phyloP scores from a whole-genome alignment of 306 rosid genomes.

The Datisca glomerata region DNA sequence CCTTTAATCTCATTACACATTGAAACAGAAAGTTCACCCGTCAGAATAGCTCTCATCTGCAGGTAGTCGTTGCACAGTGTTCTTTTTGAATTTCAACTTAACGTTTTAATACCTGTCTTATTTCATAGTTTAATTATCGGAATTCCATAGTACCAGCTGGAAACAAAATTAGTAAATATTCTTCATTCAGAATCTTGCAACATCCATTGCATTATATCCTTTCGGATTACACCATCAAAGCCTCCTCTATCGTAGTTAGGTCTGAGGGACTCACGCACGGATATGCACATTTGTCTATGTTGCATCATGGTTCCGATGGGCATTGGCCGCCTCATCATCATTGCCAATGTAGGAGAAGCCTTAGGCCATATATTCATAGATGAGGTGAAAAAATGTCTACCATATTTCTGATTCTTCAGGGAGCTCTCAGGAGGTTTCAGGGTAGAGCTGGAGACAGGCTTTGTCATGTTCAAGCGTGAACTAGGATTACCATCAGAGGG shows the following conservation, averaged over 20 bases:
- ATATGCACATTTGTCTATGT: conserved; percentile 33
- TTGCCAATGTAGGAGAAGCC: conserved; percentile 39
- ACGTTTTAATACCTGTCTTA: too few species aligned
- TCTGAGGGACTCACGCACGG: conserved; percentile 17
- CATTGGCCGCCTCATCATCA: conserved; percentile 42
- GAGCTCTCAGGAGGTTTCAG: conserved; percentile 26
- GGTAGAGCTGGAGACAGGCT: conserved; percentile 21
- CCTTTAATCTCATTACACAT: too few species aligned
- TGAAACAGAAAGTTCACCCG: too few species aligned
- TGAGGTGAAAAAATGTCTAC: conserved; percentile 49
- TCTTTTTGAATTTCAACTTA: too few species aligned
- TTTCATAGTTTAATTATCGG: too few species aligned
- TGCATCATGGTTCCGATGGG: conserved; percentile 47
- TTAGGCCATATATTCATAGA: conserved; percentile 22
- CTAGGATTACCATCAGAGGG: conserved; percentile 12
- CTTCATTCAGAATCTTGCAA: too few species aligned
- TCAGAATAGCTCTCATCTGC: too few species aligned
- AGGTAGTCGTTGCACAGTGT: too few species aligned
- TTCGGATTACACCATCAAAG: conserved; percentile 45
- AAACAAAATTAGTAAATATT: too few species aligned
- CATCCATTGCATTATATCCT: conserved; percentile 76
- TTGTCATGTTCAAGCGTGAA: conserved; percentile 22
- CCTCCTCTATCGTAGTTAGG: conserved; percentile 19
- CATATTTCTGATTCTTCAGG: conserved; percentile 33
- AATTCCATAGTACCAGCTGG: too few species aligned